Base-by-base conservation (phyloP, 2,329 filamentous ascomycete species). In the Xylariaceae sp. region DNA sequence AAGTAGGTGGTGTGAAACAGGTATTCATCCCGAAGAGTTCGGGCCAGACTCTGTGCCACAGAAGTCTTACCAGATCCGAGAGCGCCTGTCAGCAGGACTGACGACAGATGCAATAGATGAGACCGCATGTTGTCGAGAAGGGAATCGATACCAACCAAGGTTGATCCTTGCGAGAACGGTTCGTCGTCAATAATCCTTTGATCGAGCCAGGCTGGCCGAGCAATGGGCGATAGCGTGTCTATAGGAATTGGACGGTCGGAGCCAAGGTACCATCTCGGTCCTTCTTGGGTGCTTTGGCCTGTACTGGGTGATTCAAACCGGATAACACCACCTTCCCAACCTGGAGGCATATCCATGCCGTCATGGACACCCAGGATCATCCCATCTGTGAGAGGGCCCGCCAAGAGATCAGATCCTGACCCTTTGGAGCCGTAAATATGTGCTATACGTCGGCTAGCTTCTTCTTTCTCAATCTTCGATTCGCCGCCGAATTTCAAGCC, bases 61-160 rank as follows among this genome's bases (percentile, higher is more conserved):
- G 81, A 81, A 2, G 87, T 88, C 65, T 98, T 98, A 17, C 92
- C 92, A 15, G 89, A 83, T 0, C 92, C 92, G 49, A 95, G 77
- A 1, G 85, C 87, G 27, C 92, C 92, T 0, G 88, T 94, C 30
- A 98, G 64, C 16, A 98, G 70, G 1, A 96, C 85, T 0, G 92
- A 97, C 0, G 90, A 96, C 48, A 86, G 78, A 51, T 94, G 85
- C 1, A 82, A 78, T 3, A 98, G 68, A 51, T 94, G 85, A 2
- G 78, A 81, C 43, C 83, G 71, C 14, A 94, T 70, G 50, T 87
- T 80, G 5, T 75, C 70, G 18, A 95, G 73, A 0, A 94, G 67
- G 2, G 73, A 67, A 52, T 97, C 88, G 41, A 97, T 90, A 1
- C 89, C 90, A 13, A 97, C 88, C 49, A 98, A 69, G 3, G 72